Conservation (phyloP, 2,329 filamentous ascomycete species). For the Penicillium sp. region DNA sequence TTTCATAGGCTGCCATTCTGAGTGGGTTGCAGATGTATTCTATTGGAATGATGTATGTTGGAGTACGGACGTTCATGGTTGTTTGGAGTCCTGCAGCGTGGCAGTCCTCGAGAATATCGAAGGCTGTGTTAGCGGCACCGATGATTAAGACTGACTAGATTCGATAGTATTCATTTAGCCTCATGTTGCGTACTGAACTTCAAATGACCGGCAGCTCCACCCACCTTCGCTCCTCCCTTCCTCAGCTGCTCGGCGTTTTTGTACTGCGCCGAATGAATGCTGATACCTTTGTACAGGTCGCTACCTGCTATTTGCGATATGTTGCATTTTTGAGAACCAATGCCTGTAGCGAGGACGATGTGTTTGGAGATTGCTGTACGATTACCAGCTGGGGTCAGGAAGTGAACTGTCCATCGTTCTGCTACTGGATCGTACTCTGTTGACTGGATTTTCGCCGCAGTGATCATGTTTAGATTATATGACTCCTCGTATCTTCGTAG, state of each 20-base stretch:
- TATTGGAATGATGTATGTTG: conserved; percentile 35
- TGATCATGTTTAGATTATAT: background rate
- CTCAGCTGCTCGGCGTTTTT: background rate
- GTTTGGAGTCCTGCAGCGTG: conserved; percentile 41
- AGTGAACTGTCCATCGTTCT: background rate
- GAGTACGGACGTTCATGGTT: conserved; percentile 48
- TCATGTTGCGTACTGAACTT: too few relatives aligned
- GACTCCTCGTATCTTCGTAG: background rate
- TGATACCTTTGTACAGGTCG: background rate
- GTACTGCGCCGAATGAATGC: background rate
- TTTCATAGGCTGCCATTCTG: conserved; percentile 30
- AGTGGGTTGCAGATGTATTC: conserved; percentile 24
- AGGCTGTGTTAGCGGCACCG: conserved; percentile 49
- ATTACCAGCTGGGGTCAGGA: background rate
- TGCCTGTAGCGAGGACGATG: background rate
- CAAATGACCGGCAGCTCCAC: too few relatives aligned
- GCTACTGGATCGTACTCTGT: background rate
- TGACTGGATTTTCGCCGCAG: background rate
- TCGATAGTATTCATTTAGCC: conserved; percentile 2
- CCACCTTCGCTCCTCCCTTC: background rate
- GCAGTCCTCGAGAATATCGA: conserved; percentile 51
- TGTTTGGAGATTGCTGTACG: background rate
- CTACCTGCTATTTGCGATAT: background rate
- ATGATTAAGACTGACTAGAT: conserved; percentile 44
- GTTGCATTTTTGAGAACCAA: background rate